phyloP scores from a whole-genome alignment of 2,329 filamentous ascomycete genomes.

The Beauveria bassiana region DNA sequence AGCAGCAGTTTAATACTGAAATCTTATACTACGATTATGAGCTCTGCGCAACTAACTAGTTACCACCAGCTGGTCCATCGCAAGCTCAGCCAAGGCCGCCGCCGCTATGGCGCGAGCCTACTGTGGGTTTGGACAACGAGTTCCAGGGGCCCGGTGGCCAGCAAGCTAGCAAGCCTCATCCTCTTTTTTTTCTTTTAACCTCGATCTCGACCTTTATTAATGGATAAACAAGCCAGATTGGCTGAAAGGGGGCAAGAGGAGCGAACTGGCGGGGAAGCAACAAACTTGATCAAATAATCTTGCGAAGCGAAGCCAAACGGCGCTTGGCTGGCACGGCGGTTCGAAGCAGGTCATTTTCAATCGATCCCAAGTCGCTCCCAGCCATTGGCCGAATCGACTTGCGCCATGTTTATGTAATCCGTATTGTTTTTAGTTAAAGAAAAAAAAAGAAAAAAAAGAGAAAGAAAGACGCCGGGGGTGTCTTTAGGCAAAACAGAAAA shows the following conservation, averaged over 20 bases:
- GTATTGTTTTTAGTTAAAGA: not conserved
- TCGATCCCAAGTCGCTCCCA: not conserved
- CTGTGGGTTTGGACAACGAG: not conserved
- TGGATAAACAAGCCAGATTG: not conserved
- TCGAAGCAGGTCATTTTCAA: not conserved
- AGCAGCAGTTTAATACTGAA: no score
- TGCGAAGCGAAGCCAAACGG: not conserved
- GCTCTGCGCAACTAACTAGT: no score
- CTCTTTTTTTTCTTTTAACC: not conserved
- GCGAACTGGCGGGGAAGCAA: not conserved
- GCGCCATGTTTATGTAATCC: not conserved
- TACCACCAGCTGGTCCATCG: no score
- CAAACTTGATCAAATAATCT: not conserved
- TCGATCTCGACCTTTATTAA: conserved; percentile 1
- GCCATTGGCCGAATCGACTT: not conserved
- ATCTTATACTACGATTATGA: no score
- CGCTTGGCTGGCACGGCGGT: not conserved
- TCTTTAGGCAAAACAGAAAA: not conserved
- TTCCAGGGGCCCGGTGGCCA: not conserved
- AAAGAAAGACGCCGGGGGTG: not conserved
- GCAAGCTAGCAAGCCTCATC: not conserved
- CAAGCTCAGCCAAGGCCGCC: not conserved
- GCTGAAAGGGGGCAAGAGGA: not conserved
- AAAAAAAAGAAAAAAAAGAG: no score
- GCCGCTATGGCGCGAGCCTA: not conserved